Conservation (phyloP, 2,329 filamentous ascomycete genomes). For the Hypoxylon sp. region DNA sequence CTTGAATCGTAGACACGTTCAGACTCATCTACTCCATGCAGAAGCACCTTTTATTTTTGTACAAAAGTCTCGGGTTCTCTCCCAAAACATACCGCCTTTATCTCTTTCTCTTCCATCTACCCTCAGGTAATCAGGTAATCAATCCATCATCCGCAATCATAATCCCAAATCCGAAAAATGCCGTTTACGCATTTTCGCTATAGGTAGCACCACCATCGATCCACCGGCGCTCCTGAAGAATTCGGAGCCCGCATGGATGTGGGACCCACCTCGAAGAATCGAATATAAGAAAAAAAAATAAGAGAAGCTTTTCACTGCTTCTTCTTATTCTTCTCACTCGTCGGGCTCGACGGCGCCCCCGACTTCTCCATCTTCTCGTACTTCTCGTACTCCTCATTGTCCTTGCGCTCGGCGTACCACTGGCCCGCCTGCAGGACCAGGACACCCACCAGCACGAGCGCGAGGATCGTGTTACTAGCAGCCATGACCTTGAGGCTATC, state of each 20-base stretch:
- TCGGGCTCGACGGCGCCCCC: conserved; percentile 45
- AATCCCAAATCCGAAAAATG: conserved; percentile 5
- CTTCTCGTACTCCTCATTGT: conserved; percentile 81
- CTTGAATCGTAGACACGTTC: conserved; percentile 17
- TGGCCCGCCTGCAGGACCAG: conserved; percentile 94
- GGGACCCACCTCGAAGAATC: conserved; percentile 9
- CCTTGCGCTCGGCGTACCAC: conserved; percentile 98
- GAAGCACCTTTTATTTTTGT: conserved; percentile 17
- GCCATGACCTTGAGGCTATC: conserved; percentile 92
- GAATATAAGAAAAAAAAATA: conserved; percentile 8
- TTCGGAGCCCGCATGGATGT: not conserved
- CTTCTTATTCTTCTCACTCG: conserved; percentile 53
- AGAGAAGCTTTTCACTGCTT: conserved; percentile 42
- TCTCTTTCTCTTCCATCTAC: not conserved
- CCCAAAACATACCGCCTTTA: conserved; percentile 1
- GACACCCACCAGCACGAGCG: conserved; percentile 90
- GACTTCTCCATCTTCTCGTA: conserved; percentile 61
- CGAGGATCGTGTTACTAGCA: conserved; percentile 96
- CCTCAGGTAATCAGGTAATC: not conserved
- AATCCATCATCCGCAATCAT: not conserved
- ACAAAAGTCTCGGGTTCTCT: conserved; percentile 5
- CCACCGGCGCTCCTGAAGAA: not conserved
- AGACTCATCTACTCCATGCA: conserved; percentile 20
- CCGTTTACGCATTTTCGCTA: not conserved
- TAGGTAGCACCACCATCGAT: conserved; percentile 4